Percentiles rank a stretch among this genome's conserved stretches.
phyloP scores from a whole-genome alignment of 192 early-diverging fungal genomes.

The Mortierella antarctica region DNA sequence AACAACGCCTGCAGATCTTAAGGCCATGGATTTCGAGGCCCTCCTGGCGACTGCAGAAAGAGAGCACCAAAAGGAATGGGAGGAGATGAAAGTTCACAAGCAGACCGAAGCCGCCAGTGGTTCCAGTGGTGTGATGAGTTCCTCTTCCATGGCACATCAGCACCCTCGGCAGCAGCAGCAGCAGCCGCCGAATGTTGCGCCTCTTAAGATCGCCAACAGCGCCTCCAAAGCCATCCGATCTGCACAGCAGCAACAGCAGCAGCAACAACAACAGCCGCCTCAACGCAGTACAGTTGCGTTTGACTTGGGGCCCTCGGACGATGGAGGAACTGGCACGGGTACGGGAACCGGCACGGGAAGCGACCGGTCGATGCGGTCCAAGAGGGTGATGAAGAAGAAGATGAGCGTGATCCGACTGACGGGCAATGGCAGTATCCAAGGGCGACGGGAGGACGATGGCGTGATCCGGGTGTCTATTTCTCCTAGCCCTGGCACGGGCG shows the following conservation, averaged over 20 bases:
- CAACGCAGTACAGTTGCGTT: slow-evolving; percentile 24
- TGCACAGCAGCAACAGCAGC: not conserved
- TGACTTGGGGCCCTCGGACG: slow-evolving; percentile 38
- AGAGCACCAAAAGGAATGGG: slow-evolving; percentile 43
- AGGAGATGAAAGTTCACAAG: slow-evolving; percentile 25
- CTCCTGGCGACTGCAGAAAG: slow-evolving; percentile 34
- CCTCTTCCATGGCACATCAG: not conserved
- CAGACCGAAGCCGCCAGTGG: not conserved
- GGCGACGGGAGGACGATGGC: slow-evolving; percentile 41
- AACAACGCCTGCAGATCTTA: slow-evolving; percentile 40
- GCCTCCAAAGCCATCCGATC: slow-evolving; percentile 1
- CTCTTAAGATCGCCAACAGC: slow-evolving; percentile 21
- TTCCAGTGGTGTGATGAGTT: not conserved
- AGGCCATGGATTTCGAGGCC: slow-evolving; percentile 48
- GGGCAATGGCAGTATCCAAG: slow-evolving; percentile 42
- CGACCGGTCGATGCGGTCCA: slow-evolving; percentile 37
- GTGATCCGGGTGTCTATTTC: slow-evolving; percentile 41
- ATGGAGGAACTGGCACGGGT: slow-evolving; percentile 20
- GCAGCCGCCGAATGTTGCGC: slow-evolving; percentile 1
- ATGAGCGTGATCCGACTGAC: slow-evolving; percentile 50
- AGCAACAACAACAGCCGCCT: not conserved
- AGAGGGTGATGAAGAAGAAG: slow-evolving; percentile 53
- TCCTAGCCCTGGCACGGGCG: slow-evolving; percentile 12
- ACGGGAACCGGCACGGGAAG: slow-evolving; percentile 39
- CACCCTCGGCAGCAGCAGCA: not conserved